These are phyloP conservation scores for Trebouxia sp. DNA, from an alignment of 139 green algal genomes.

Conservation along the genomic window DNA sequence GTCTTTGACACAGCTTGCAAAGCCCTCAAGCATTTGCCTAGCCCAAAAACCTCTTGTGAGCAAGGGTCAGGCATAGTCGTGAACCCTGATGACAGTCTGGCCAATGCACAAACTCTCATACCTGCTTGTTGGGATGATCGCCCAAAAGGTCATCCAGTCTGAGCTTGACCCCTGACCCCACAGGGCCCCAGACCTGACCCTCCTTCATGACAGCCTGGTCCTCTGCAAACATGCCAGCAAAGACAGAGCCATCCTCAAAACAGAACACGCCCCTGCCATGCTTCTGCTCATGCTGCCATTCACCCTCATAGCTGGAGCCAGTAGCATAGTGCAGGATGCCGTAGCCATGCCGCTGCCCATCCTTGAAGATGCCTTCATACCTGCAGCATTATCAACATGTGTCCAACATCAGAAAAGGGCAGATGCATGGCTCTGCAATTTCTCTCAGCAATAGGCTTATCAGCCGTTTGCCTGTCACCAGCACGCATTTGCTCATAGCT, in stretches of 20 bases:
- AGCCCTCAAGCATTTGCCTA: no score
- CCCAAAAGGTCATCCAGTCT: conserved; percentile 62
- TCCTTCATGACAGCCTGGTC: conserved; percentile 52
- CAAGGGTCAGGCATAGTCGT: no score
- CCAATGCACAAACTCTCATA: no score
- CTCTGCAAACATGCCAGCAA: conserved; percentile 49
- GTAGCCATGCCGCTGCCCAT: conserved; percentile 58
- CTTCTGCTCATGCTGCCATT: conserved; percentile 44
- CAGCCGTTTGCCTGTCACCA: no score
- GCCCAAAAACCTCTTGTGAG: no score
- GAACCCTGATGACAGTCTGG: no score
- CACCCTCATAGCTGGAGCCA: conserved; percentile 57
- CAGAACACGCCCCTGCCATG: conserved; percentile 44
- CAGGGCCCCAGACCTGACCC: conserved; percentile 42
- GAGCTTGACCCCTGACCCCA: conserved; percentile 33
- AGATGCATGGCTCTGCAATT: no score
- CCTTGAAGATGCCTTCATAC: conserved; percentile 63
- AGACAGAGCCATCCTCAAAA: conserved; percentile 59
- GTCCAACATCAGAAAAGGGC: not conserved
- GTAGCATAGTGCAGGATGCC: conserved; percentile 67
- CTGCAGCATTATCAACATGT: conserved; percentile 38
- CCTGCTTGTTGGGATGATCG: conserved; percentile 38
- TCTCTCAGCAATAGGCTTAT: no score
- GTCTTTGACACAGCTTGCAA: no score
- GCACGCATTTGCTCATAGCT: no score